Percentiles rank a stretch among this genome's conserved stretches.
These are phyloP conservation scores for Lachancea meyersii DNA, from an alignment of 805 yeast species.

Conservation along the genomic window DNA sequence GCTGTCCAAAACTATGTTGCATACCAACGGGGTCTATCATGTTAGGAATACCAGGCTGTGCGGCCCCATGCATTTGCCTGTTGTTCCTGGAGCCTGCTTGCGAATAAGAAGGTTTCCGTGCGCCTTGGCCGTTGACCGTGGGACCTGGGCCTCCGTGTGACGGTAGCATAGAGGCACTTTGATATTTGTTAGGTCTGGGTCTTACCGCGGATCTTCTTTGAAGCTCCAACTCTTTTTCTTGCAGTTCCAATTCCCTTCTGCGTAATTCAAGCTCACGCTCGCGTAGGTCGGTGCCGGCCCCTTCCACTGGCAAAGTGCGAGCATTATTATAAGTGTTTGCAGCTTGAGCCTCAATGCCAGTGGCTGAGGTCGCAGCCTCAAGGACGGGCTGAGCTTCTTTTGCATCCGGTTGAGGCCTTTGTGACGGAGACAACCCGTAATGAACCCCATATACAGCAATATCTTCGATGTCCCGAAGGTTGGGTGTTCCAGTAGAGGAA, in stretches of 20 bases:
- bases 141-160: slow-evolving; percentile 7
- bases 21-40: slow-evolving; percentile 20
- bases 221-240: slow-evolving; percentile 31
- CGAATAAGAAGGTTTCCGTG: slow-evolving; percentile 18
- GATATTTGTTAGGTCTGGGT: slow-evolving; percentile 4
- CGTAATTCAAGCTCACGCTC: slow-evolving; percentile 31
- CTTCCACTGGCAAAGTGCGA: neutral
- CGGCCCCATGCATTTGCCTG: slow-evolving; percentile 29
- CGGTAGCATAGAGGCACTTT: slow-evolving; percentile 15
- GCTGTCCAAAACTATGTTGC: neutral
- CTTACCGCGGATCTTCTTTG: slow-evolving; percentile 23
- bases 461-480: slow-evolving; percentile 30
- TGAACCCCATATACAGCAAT: slow-evolving; percentile 28
- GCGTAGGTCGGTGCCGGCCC: slow-evolving; percentile 18
- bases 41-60: slow-evolving; percentile 16
- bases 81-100: slow-evolving; percentile 20
- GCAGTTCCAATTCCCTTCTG: slow-evolving; percentile 30
- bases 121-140: neutral
- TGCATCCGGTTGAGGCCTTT: slow-evolving; percentile 6
- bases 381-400: neutral
- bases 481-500: slow-evolving; percentile 27
- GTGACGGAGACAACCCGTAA: slow-evolving; percentile 26
- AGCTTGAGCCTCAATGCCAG: neutral
- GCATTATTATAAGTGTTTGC: neutral
- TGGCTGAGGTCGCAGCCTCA: neutral